Evolutionary conservation across 1,284 basidiomycete species (phyloP), one percentile per base, ranked within the genome.

Genomic region (Rhodofomes roseus): DNA sequence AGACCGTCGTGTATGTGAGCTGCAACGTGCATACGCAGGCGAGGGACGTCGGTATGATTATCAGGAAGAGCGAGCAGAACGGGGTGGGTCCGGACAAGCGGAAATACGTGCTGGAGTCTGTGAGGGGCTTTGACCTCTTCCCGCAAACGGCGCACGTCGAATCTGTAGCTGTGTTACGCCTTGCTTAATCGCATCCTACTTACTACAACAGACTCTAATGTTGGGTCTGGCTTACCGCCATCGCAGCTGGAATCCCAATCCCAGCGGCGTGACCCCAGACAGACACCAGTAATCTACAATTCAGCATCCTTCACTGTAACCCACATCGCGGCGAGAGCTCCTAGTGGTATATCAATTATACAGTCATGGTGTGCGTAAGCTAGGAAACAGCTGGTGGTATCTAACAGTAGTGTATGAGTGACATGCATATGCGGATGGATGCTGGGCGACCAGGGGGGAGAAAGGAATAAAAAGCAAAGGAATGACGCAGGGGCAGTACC

Each of bases 21-120:
- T 98, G 96, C 74, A 98, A 98, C 73, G 96, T 93, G 55, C 90
- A 92, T 65, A 92, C 90, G 12, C 92, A 95, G 75, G 91, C 91
- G 23, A 77, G 90, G 65, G 93, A 95, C 71, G 79, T 95, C 2
- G 92, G 90, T n/a, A 81, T 78, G 72, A 82, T 94, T 25, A 63
- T 93, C 59, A 73, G 74, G 62, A 76, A 73, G 70, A 79, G 78
- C 41, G 74, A 77, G 62, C 70, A 73, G 43, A 68, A 62, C 50
- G 71, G 73, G 43, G 46, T 48, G 25, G 81, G 79, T 51, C 76
- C 46, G 23, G 25, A 48, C 20, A 48, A 29, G 46, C 27, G 71
- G 67, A 76, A 73, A 67, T 94, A 93, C 73, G 79, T 80, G 58
- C 67, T 96, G 66, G 90, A 94, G 75, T 92, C 86, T 69, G 68